Evolutionary conservation across 2,329 filamentous ascomycete genomes (phyloP).

Genomic region (Knoxdaviesia proteae): DNA sequence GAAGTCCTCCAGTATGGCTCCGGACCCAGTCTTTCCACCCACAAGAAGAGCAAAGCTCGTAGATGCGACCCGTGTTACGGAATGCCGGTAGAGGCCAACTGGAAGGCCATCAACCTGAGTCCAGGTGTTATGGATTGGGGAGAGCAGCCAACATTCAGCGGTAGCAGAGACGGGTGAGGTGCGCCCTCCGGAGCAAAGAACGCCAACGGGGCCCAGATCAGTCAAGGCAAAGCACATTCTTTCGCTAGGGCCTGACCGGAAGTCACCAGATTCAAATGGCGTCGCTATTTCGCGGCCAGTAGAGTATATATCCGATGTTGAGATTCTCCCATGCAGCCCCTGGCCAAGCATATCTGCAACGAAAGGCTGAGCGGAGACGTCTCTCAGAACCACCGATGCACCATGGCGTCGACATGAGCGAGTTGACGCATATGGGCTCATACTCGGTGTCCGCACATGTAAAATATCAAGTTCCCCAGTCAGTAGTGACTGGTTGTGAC

Average conservation of each 20-base stretch:
- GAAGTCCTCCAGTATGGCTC: constrained; percentile 26
- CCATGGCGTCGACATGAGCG: too few species aligned
- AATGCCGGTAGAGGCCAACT: constrained; percentile 55
- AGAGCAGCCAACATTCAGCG: constrained; percentile 56
- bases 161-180: constrained; percentile 51
- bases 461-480: too few species aligned
- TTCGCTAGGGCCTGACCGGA: constrained; percentile 14
- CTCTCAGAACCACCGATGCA: too few species aligned
- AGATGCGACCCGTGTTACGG: constrained; percentile 27
- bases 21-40: constrained; percentile 36
- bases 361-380: too few species aligned
- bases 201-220: constrained; percentile 32
- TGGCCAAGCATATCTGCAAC: too few species aligned
- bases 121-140: constrained; percentile 35
- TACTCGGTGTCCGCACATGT: too few species aligned
- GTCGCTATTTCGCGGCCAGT: too few species aligned
- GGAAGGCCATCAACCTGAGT: constrained; percentile 43
- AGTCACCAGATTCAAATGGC: too few species aligned
- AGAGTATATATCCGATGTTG: too few species aligned
- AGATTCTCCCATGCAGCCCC: too few species aligned
- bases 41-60: constrained; percentile 34
- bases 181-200: constrained; percentile 56
- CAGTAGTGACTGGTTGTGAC: too few species aligned
- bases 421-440: too few species aligned
- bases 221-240: constrained; percentile 64